These are phyloP conservation scores for Eimeria brunetti DNA, from an alignment of 169 alveolate genomes.

Conservation along the genomic window DNA sequence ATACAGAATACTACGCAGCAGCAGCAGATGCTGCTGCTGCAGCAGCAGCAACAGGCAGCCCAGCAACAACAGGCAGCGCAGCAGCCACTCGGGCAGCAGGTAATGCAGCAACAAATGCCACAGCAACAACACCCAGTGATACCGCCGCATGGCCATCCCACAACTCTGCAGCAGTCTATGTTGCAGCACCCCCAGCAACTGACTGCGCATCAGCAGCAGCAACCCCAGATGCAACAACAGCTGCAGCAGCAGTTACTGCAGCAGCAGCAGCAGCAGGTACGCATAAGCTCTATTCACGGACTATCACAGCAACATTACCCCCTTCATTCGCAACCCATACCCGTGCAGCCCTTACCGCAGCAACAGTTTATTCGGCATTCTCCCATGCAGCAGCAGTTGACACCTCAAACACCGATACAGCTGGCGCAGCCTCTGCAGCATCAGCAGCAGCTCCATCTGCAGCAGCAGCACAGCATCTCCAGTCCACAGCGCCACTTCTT, in stretches of 20 bases:
- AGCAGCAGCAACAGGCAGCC: constrained; percentile 58
- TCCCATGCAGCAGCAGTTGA: constrained; percentile 31
- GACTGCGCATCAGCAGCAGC: constrained; percentile 43
- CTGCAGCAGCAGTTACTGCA: constrained; percentile 10
- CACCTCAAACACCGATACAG: constrained; percentile 34
- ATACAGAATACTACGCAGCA: constrained; percentile 36
- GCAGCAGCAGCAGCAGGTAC: constrained; percentile 46
- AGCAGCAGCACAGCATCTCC: constrained; percentile 17
- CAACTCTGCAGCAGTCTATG: constrained; percentile 55
- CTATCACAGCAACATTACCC: constrained; percentile 33
- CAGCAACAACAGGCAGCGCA: constrained; percentile 62
- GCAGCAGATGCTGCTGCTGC: constrained; percentile 49
- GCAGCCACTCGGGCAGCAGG: constrained; percentile 51
- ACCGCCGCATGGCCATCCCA: constrained; percentile 22
- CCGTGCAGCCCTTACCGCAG: constrained; percentile 53
- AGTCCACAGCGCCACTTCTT: constrained; percentile 33
- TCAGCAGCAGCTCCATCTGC: constrained; percentile 49
- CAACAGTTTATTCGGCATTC: constrained; percentile 28
- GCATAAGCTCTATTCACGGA: constrained; percentile 5
- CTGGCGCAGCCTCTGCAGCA: constrained; percentile 8
- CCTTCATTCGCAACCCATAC: constrained; percentile 15
- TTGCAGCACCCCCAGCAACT: constrained; percentile 51
- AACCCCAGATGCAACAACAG: constrained; percentile 20
- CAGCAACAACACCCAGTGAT: constrained; percentile 26
- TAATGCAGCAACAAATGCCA: constrained; percentile 1